Conservation (phyloP, 257 asterid species). For the Solanum verrucosum region DNA sequence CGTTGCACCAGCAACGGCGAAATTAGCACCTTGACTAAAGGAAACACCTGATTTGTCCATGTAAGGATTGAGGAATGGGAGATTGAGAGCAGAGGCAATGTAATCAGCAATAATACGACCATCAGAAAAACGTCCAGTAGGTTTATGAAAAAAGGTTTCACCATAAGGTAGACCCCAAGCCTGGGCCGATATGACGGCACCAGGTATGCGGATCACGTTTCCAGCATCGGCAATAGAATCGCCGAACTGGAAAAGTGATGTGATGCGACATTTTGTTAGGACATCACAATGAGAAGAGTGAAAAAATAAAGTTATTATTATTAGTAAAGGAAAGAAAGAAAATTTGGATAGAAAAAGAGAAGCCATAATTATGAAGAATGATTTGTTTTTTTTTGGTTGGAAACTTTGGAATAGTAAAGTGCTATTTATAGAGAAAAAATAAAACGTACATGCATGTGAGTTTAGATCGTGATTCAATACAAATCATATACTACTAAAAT, state of each 20-base stretch:
- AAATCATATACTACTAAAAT: neutral
- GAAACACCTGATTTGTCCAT: neutral
- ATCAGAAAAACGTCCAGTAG: neutral
- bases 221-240: neutral
- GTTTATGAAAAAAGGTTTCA: neutral
- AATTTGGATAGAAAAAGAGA: neutral
- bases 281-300: neutral
- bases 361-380: neutral
- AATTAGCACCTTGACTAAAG: neutral
- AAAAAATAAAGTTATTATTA: neutral
- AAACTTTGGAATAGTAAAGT: neutral
- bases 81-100: neutral
- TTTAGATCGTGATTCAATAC: neutral
- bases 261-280: neutral
- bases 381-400: neutral
- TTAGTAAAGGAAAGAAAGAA: neutral
- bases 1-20: neutral
- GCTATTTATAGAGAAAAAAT: neutral
- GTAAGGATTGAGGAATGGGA: neutral
- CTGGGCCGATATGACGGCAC: neutral
- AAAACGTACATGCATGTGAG: neutral
- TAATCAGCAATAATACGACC: neutral
- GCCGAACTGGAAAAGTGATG: neutral
- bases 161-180: neutral
- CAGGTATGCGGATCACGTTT: neutral